Base-by-base conservation (phyloP, 2,329 filamentous ascomycete species). In the Exserohilum turcica region DNA sequence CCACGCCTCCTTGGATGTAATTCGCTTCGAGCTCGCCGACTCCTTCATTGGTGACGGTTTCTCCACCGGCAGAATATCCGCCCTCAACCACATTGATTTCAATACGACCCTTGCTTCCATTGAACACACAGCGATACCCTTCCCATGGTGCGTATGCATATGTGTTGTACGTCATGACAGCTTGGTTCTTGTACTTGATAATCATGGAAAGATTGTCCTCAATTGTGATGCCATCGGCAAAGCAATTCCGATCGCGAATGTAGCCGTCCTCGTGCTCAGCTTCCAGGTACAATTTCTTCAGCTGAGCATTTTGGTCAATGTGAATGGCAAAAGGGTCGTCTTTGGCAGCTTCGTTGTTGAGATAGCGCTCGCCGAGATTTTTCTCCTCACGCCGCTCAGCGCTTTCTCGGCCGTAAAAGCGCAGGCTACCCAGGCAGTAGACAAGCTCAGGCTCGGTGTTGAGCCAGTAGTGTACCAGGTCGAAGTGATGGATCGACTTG, bases 181-280 rank as follows among this genome's bases (percentile, higher is more conserved):
- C 82, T 3, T 83, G 81, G 44, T 78, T 83, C 15, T 76, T 74
- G 64, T 87, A 87, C 43, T 79, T 75, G 24, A 86, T 81, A 36
- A 87, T 74, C 27, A 86, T 71, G 35, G 78, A 84, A 82, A 86
- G 85, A 0, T 84, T 86, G 60, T 87, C 84, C 66, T 87, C 84
- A 50, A 86, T 86, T 59, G 77, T 85, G 50, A 87, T 85, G 1
- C 84, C 84, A 54, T 87, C 84, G 0, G 82, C 78, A 48, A 87
- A 86, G 1, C 86, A 83, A 61, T 80, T 85, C 68, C 85, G 84
- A 63, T 87, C 84, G 0, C 84, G 80, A 52, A 82, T 79, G 61
- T 87, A 87, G 16, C 77, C 78, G 57, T 87, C 84, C 61, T 87
- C 84, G 52, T 86, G 80, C 75, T 87, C 84, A 0, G 84, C 84